Base-by-base conservation (phyloP, 768 basidiomycete species). In the Holtermanniella nyarrowii region DNA sequence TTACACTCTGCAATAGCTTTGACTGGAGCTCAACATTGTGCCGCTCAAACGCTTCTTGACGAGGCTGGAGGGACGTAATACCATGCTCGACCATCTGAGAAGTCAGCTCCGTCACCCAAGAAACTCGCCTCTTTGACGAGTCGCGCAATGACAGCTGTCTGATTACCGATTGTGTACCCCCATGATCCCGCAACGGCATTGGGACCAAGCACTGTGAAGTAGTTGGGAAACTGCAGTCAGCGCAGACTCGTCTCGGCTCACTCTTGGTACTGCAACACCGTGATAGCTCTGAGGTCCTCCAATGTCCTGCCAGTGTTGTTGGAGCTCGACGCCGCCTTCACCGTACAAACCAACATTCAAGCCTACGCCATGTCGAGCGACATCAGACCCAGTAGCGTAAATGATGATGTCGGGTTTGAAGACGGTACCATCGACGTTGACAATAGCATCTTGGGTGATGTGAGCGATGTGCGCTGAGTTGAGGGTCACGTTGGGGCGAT, bases 401-500 rank as follows among this genome's bases (percentile, higher is more conserved):
- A 50, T n/a, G 37, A 37, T 37, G 16, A 37, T n/a, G n/a, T 48
- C 47, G n/a, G 47, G 52, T 1, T 50, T 37, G 55, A 41, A 48
- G n/a, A 22, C 11, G 4, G 26, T 16, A 18, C 59, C 59, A 26
- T 52, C 46, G n/a, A 14, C 18, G 1, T 51, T 53, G n/a, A 27
- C 5, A 27, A 63, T 25, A 10, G 57, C 54, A 0, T 37, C 41
- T 42, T 52, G 42, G 22, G 48, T 53, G 48, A 63, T 50, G 5
- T 2, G 5, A 5, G 16, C 27, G 50, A 60, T 57, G n/a, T 53
- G 37, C 12, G 5, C 22, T 22, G 53, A 31, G 24, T 49, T 45
- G 37, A 83, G 56, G 18, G 69, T 69, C 26, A 83, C 77, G 63
- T 84, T 82, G 1, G 78, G 74, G 42, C 72, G 73, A 48, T 78